Conservation (phyloP, 352 stramenopile genomes). For the Phytopythium helicoides region DNA sequence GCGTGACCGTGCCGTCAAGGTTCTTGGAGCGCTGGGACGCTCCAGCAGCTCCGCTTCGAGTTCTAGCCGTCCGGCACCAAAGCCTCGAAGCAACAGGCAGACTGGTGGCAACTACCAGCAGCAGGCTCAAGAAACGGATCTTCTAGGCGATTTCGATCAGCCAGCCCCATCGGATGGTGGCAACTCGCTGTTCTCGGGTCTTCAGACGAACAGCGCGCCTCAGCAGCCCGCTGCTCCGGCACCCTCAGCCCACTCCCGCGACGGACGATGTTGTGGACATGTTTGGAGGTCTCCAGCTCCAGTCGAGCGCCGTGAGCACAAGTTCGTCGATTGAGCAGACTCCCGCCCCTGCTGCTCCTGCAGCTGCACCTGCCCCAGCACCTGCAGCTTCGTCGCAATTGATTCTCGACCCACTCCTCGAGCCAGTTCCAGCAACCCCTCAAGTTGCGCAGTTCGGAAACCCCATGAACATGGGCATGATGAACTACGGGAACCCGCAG, state of each 20-base stretch:
- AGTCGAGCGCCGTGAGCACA: constrained; percentile 34
- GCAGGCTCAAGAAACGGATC: constrained; percentile 50
- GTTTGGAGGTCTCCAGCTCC: constrained; percentile 74
- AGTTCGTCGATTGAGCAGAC: constrained; percentile 12
- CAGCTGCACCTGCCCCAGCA: constrained; percentile 13
- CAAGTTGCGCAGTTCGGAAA: constrained; percentile 33
- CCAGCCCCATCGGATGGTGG: constrained; percentile 20
- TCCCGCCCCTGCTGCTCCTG: constrained; percentile 15
- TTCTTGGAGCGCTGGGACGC: constrained; percentile 60
- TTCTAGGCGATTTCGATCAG: constrained; percentile 71
- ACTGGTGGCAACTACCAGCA: constrained; percentile 25
- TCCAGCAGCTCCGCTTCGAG: constrained; percentile 25
- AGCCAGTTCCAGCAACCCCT: constrained; percentile 43
- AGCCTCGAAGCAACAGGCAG: constrained; percentile 7
- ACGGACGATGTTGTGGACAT: constrained; percentile 54
- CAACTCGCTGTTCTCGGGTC: constrained; percentile 54
- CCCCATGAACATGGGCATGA: constrained; percentile 56
- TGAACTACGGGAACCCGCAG: constrained; percentile 56
- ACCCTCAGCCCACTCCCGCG: constrained; percentile 16
- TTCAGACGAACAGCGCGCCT: constrained; percentile 40
- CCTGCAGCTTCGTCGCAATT: constrained; percentile 33
- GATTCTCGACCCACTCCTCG: constrained; percentile 69
- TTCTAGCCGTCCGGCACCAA: constrained; percentile 8
- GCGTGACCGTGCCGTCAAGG: constrained; percentile 73
- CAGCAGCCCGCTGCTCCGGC: constrained; percentile 22